Evolutionary conservation across 495 filamentous ascomycete genomes (phyloP).

Genomic region (Pyronema omphalodes): DNA sequence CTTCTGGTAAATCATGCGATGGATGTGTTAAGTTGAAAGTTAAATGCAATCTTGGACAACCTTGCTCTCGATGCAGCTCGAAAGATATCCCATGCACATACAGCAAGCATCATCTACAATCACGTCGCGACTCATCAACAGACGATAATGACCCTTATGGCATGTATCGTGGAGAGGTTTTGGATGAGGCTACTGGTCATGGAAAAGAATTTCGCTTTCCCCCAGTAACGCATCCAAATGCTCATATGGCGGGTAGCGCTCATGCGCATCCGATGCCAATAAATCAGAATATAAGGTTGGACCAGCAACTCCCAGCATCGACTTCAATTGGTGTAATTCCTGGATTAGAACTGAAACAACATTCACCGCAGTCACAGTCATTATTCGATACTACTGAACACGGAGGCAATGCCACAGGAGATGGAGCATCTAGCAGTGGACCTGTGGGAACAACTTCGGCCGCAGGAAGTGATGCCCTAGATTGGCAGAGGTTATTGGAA

Average conservation of each 20-base stretch:
- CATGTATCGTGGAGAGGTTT: background rate
- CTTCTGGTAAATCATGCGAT: conserved; percentile 17
- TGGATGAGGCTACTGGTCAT: conserved; percentile 9
- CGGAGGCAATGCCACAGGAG: too few relatives aligned
- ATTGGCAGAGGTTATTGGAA: background rate
- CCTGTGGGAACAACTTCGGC: too few relatives aligned
- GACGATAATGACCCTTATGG: background rate
- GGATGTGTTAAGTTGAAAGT: conserved; percentile 16
- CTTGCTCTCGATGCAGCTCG: conserved; percentile 16
- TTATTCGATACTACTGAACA: background rate
- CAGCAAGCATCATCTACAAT: conserved; percentile 1
- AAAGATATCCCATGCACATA: conserved; percentile 19
- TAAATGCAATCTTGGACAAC: conserved; percentile 15
- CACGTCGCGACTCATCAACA: background rate
- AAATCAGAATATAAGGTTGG: conserved; percentile 1
- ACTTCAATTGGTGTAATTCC: background rate
- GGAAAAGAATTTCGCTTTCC: conserved; percentile 21
- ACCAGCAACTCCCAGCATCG: background rate
- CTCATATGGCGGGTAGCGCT: conserved; percentile 13
- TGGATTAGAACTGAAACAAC: background rate
- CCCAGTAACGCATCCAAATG: conserved; percentile 18
- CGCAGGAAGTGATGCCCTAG: background rate
- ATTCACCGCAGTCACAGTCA: background rate
- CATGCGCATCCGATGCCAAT: background rate
- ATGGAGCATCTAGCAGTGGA: too few relatives aligned